Percentiles rank a stretch among this genome's conserved stretches.
Conservation (phyloP, 164 flowering plant genomes). For the Kalanchoe fedtschenkoi region DNA sequence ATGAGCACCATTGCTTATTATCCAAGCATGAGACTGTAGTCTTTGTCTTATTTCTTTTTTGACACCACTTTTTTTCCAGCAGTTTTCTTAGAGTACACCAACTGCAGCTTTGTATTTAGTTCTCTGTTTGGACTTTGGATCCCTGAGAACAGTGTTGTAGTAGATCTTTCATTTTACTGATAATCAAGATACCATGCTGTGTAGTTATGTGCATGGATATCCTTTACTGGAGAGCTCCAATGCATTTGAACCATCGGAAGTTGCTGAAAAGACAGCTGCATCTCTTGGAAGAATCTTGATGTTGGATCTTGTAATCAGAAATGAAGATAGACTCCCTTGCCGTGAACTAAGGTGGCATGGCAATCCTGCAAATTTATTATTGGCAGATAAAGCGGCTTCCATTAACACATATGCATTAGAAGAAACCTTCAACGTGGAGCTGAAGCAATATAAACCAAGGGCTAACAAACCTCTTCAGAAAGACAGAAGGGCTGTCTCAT, state of each 20-base stretch:
- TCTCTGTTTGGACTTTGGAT: too few species aligned
- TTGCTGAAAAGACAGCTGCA: conserved; percentile 65
- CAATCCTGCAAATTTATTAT: conserved; percentile 71
- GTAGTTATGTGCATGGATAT: conserved; percentile 91
- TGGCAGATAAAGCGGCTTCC: conserved; percentile 42
- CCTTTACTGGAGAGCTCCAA: conserved; percentile 69
- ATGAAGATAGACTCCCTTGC: conserved; percentile 97
- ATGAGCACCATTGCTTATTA: too few species aligned
- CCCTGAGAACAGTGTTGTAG: background rate
- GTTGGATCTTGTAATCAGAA: conserved; percentile 95
- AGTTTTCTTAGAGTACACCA: too few species aligned
- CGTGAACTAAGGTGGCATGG: conserved; percentile 96
- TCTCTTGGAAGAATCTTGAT: conserved; percentile 83
- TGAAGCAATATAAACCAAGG: conserved; percentile 42
- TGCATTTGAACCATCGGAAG: conserved; percentile 57
- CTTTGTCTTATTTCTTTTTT: too few species aligned
- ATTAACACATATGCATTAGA: conserved; percentile 31
- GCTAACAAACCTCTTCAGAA: conserved; percentile 54
- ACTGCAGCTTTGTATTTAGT: too few species aligned
- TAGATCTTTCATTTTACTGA: background rate
- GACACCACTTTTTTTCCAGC: too few species aligned
- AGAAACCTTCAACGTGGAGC: conserved; percentile 53
- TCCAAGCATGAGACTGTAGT: too few species aligned
- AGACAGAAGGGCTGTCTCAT: conserved; percentile 73
- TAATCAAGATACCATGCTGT: background rate